Percentiles rank a stretch among this genome's conserved stretches.
These are phyloP conservation scores for Xylariaceae sp. DNA, from an alignment of 2,329 filamentous ascomycete genomes.

Conservation along the genomic window DNA sequence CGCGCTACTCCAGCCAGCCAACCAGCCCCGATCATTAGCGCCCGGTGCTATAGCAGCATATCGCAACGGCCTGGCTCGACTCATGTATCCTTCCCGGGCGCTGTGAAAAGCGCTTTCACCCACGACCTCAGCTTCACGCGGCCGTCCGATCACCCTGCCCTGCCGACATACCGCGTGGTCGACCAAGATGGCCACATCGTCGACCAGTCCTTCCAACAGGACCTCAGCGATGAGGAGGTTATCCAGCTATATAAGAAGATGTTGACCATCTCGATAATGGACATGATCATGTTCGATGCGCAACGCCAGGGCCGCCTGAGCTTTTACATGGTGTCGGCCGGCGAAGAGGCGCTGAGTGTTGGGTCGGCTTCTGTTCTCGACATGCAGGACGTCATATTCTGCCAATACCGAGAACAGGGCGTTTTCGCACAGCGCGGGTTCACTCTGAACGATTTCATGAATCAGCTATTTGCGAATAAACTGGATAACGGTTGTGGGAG, in stretches of 20 bases:
- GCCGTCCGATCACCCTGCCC: constrained; percentile 65
- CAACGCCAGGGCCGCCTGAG: constrained; percentile 89
- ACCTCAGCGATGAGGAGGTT: constrained; percentile 60
- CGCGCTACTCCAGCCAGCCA: constrained; percentile 15
- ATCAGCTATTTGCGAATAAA: constrained; percentile 82
- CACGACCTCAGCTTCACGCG: constrained; percentile 70
- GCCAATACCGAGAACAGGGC: constrained; percentile 90
- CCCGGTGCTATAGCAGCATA: constrained; percentile 42
- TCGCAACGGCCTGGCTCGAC: constrained; percentile 52
- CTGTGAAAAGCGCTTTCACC: constrained; percentile 89
- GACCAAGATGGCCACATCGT: constrained; percentile 83
- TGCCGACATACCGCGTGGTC: constrained; percentile 88
- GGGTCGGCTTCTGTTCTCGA: constrained; percentile 79
- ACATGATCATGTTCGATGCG: constrained; percentile 95
- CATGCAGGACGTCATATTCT: constrained; percentile 85
- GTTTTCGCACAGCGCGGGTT: constrained; percentile 88
- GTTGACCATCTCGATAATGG: constrained; percentile 75
- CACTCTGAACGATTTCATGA: constrained; percentile 85
- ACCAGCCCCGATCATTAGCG: constrained; percentile 10
- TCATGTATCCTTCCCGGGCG: constrained; percentile 78
- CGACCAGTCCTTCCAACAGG: constrained; percentile 62
- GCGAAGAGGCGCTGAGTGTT: constrained; percentile 90
- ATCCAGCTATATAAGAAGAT: constrained; percentile 60
- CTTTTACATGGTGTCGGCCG: constrained; percentile 96
- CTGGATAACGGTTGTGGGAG: constrained; percentile 75